Conservation (phyloP, 768 basidiomycete species). For the Tricholoma matsutake region DNA sequence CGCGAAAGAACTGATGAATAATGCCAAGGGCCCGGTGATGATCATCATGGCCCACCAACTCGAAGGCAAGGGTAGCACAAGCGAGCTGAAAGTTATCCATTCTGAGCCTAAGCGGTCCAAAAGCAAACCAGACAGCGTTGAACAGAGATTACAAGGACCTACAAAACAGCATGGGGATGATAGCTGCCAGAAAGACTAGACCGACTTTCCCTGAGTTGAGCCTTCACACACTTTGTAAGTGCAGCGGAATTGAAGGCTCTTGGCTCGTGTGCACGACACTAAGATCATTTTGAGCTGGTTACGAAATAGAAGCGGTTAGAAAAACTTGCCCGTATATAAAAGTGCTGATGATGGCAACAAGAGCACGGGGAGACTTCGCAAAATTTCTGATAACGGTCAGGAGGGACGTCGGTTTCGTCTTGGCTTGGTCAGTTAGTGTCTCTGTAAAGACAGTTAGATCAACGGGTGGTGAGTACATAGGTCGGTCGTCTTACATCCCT, state of each 20-base stretch:
- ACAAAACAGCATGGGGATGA: slow-evolving; percentile 67
- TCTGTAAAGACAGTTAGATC: not conserved
- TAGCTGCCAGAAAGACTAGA: slow-evolving; percentile 62
- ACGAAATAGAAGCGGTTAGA: not conserved
- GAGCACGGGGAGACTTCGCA: slow-evolving; percentile 45
- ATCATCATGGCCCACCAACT: slow-evolving; percentile 62
- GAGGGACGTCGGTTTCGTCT: slow-evolving; percentile 30
- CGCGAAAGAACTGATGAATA: slow-evolving; percentile 48
- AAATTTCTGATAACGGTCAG: slow-evolving; percentile 40
- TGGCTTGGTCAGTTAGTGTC: not conserved
- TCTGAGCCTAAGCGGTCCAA: slow-evolving; percentile 56
- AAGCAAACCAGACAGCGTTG: slow-evolving; percentile 55
- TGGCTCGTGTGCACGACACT: slow-evolving; percentile 48
- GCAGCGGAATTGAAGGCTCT: slow-evolving; percentile 58
- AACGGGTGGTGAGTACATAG: not conserved
- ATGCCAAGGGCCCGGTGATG: slow-evolving; percentile 40
- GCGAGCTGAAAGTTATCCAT: slow-evolving; percentile 45
- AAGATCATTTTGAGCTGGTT: not conserved
- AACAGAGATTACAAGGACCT: slow-evolving; percentile 16
- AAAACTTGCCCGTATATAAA: slow-evolving; percentile 52
- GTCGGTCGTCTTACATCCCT: not conserved
- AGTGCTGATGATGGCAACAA: slow-evolving; percentile 41
- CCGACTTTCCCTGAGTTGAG: slow-evolving; percentile 53
- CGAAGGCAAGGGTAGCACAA: slow-evolving; percentile 54
- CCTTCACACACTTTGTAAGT: slow-evolving; percentile 47